These are phyloP conservation scores for Suillus decipiens DNA, from an alignment of 768 basidiomycete species.

Conservation along the genomic window DNA sequence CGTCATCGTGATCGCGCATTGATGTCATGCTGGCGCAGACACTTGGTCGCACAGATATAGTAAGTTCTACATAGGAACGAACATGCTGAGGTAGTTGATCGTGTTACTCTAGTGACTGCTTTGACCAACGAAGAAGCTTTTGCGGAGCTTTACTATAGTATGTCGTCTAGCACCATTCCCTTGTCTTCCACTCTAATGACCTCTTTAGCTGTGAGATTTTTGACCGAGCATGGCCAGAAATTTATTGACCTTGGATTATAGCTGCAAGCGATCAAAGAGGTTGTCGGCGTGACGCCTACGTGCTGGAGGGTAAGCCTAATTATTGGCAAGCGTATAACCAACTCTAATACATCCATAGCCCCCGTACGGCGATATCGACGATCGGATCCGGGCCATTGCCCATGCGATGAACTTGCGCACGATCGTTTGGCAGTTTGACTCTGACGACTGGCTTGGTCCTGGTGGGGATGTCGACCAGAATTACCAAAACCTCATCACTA, in stretches of 20 bases:
- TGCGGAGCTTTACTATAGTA: constrained; percentile 80
- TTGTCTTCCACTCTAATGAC: neutral
- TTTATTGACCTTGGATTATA: constrained; percentile 11
- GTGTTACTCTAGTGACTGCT: constrained; percentile 47
- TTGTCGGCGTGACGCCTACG: constrained; percentile 55
- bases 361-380: constrained; percentile 70
- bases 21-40: constrained; percentile 18
- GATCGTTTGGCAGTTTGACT: constrained; percentile 72
- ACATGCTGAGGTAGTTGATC: neutral
- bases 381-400: constrained; percentile 74
- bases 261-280: constrained; percentile 58
- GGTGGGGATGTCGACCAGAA: constrained; percentile 49
- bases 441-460: constrained; percentile 69
- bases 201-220: no score
- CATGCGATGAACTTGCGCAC: constrained; percentile 67
- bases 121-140: constrained; percentile 66
- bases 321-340: constrained; percentile 1
- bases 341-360: constrained; percentile 37
- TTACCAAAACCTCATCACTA: constrained; percentile 54
- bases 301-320: constrained; percentile 54
- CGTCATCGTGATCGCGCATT: neutral
- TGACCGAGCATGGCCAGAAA: no score
- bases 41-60: constrained; percentile 46
- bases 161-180: constrained; percentile 19
- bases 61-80: constrained; percentile 26